Percentiles rank a stretch among this genome's conserved stretches.
Conservation (phyloP, 495 filamentous ascomycete genomes). For the Oidiodendron maius region DNA sequence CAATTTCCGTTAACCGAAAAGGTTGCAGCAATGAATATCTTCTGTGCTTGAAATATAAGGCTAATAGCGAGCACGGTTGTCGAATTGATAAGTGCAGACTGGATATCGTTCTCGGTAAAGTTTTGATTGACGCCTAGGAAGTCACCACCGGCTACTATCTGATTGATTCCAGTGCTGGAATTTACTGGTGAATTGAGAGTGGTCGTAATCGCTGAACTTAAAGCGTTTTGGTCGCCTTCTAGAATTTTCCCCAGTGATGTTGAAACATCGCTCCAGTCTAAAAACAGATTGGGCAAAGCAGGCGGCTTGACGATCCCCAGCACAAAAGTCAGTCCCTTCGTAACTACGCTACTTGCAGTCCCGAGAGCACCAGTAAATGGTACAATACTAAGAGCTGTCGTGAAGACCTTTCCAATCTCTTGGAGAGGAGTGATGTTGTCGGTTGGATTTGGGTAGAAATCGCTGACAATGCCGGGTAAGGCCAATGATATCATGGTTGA, state of each 20-base stretch:
- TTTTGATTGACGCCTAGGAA: too few relatives aligned
- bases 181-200: too few relatives aligned
- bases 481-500: background rate
- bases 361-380: background rate
- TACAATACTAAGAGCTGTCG: conserved; percentile 1
- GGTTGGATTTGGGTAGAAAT: conserved; percentile 3
- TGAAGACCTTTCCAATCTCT: background rate
- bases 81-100: too few relatives aligned
- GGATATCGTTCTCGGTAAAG: too few relatives aligned
- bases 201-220: too few relatives aligned
- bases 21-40: background rate
- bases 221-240: background rate
- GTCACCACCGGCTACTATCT: too few relatives aligned
- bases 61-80: too few relatives aligned
- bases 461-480: background rate
- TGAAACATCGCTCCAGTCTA: too few relatives aligned
- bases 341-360: background rate
- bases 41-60: too few relatives aligned
- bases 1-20: background rate
- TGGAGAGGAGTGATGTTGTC: conserved; percentile 1
- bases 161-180: too few relatives aligned
- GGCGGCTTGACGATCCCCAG: too few relatives aligned
- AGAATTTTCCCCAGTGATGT: background rate
- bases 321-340: background rate
- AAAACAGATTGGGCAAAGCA: too few relatives aligned